A percentile compares a stretch with the other conserved stretches of the same genome.
Conservation (phyloP, 345 rosid species). For the Erysimum cheiranthoides region DNA sequence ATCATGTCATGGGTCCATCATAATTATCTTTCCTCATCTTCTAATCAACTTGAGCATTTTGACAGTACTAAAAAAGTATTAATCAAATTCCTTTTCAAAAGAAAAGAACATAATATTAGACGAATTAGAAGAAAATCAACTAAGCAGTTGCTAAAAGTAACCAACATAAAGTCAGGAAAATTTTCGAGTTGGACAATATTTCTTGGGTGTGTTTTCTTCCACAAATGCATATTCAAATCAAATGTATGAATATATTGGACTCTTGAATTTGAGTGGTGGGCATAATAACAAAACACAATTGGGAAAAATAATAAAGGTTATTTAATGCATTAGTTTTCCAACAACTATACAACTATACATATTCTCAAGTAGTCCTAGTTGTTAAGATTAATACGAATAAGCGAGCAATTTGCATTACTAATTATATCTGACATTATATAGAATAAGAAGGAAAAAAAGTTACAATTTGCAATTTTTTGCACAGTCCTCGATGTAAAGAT, state of each 20-base stretch:
- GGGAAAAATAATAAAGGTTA: slow-evolving; percentile 41
- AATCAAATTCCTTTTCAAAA: slow-evolving; percentile 34
- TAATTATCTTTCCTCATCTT: slow-evolving; percentile 38
- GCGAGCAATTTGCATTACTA: slow-evolving; percentile 36
- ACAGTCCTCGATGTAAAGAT: slow-evolving; percentile 35
- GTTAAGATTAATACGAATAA: slow-evolving; percentile 37
- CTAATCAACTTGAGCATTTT: slow-evolving; percentile 43
- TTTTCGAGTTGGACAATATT: background rate
- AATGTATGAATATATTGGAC: slow-evolving; percentile 30
- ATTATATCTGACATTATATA: slow-evolving; percentile 25
- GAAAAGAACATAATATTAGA: slow-evolving; percentile 20
- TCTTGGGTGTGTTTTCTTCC: slow-evolving; percentile 31
- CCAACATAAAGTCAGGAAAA: slow-evolving; percentile 22
- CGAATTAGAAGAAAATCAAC: slow-evolving; percentile 29
- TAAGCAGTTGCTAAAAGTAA: slow-evolving; percentile 32
- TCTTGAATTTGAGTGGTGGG: slow-evolving; percentile 43
- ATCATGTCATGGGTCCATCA: slow-evolving; percentile 43
- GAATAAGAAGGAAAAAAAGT: background rate
- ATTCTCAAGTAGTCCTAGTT: slow-evolving; percentile 42
- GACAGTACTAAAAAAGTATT: slow-evolving; percentile 34
- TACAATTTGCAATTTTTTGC: slow-evolving; percentile 30
- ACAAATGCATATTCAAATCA: slow-evolving; percentile 36
- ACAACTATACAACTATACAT: slow-evolving; percentile 44
- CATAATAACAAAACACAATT: slow-evolving; percentile 41
- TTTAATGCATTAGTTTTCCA: slow-evolving; percentile 42